Conservation (phyloP, 2,329 filamentous ascomycete genomes). For the Calonectria pauciramosa region DNA sequence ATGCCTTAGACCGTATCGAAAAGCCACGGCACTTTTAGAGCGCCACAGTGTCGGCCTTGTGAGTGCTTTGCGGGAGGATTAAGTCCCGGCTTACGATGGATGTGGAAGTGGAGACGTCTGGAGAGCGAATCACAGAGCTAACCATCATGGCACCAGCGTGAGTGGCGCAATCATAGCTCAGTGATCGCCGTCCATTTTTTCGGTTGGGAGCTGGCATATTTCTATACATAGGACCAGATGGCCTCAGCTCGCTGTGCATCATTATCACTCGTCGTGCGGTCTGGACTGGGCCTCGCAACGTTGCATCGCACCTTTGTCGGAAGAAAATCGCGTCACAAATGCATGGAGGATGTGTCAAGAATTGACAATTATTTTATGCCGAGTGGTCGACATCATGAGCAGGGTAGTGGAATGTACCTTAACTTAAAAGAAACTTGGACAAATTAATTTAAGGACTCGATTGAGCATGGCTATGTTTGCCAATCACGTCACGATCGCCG, state of each 20-base stretch:
- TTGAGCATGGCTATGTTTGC: background rate
- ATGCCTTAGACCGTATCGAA: background rate
- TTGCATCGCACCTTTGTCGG: background rate
- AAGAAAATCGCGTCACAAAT: background rate
- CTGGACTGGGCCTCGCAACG: background rate
- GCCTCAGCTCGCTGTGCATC: background rate
- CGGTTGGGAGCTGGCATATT: background rate
- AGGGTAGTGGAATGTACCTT: background rate
- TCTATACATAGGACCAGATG: background rate
- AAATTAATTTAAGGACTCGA: background rate
- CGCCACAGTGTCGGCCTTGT: background rate
- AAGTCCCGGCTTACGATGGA: background rate
- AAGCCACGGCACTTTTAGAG: conserved; percentile 2
- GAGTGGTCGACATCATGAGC: background rate
- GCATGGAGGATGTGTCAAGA: background rate
- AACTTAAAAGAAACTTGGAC: background rate
- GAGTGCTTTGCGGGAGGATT: background rate
- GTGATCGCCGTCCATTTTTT: background rate
- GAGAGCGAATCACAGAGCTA: background rate
- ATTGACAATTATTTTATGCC: background rate
- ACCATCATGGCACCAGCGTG: background rate
- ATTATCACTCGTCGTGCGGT: background rate
- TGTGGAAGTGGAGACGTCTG: background rate
- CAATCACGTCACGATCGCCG: background rate
- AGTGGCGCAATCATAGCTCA: background rate